Percentiles rank a stretch among this genome's conserved stretches.
Conservation (phyloP, 768 basidiomycete genomes). For the Tylopilus vinaceipallidus region DNA sequence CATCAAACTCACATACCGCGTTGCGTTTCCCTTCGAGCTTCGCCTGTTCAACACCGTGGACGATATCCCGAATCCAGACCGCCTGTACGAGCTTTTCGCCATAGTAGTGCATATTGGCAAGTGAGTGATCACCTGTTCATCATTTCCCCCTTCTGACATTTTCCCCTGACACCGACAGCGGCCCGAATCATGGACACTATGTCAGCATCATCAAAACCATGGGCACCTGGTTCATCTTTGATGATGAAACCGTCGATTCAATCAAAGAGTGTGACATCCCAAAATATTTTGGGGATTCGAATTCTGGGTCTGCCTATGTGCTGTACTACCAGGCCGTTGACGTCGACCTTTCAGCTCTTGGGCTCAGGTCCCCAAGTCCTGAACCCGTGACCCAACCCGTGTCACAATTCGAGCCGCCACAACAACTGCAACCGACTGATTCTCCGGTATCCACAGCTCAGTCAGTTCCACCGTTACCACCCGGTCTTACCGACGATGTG, state of each 20-base stretch:
- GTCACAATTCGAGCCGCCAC: constrained; percentile 11
- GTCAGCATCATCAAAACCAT: constrained; percentile 89
- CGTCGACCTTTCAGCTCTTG: constrained; percentile 71
- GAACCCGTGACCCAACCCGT: constrained; percentile 20
- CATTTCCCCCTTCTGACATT: constrained; percentile 12
- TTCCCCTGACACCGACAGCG: constrained; percentile 46
- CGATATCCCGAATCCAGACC: constrained; percentile 86
- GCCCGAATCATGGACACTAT: constrained; percentile 99
- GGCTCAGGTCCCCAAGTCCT: constrained; percentile 45
- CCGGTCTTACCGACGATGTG: constrained; percentile 35
- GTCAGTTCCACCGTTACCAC: constrained; percentile 33
- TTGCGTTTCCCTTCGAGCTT: constrained; percentile 93
- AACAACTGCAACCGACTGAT: constrained; percentile 17
- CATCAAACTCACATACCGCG: constrained; percentile 94
- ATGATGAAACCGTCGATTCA: constrained; percentile 89
- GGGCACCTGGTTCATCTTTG: constrained; percentile 88
- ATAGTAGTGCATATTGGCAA: constrained; percentile 99
- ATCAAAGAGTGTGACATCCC: constrained; percentile 89
- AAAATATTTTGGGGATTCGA: constrained; percentile 92
- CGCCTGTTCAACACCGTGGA: constrained; percentile 97
- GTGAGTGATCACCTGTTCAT: constrained; percentile 51
- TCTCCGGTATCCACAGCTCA: constrained; percentile 26
- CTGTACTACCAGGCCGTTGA: constrained; percentile 96
- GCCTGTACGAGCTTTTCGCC: constrained; percentile 91
- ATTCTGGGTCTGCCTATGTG: constrained; percentile 89